These are phyloP conservation scores for Zychaea mexicana DNA, from an alignment of 371 early-diverging fungal species.

Conservation along the genomic window DNA sequence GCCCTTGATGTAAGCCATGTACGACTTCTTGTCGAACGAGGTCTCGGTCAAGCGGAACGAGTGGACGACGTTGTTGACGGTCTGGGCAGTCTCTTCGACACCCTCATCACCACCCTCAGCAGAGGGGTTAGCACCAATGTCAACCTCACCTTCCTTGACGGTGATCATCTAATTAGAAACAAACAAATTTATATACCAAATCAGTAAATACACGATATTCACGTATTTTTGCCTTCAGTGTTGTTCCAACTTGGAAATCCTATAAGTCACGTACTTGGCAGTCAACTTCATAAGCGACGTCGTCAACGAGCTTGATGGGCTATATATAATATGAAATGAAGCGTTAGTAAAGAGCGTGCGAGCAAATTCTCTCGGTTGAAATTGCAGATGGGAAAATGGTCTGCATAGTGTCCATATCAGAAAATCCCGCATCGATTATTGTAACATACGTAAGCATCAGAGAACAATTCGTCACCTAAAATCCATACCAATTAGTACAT, in stretches of 20 bases:
- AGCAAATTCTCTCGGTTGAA: too few species aligned
- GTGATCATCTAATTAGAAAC: conserved; percentile 54
- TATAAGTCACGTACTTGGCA: conserved; percentile 51
- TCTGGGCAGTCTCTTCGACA: conserved; percentile 57
- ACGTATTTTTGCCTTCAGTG: too few species aligned
- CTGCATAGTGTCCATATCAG: not conserved
- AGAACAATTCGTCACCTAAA: conserved; percentile 88
- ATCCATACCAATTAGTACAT: not conserved
- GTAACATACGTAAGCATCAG: conserved; percentile 79
- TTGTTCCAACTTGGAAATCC: not conserved
- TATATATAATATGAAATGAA: conserved; percentile 9
- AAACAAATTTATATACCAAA: not conserved
- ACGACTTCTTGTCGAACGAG: conserved; percentile 91
- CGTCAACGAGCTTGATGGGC: conserved; percentile 69
- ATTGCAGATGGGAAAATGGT: not conserved
- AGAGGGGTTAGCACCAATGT: conserved; percentile 95
- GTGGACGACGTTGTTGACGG: conserved; percentile 90
- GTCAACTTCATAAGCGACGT: conserved; percentile 80
- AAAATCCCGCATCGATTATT: too few species aligned
- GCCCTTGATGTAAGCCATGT: conserved; percentile 91
- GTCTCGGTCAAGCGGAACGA: conserved; percentile 78
- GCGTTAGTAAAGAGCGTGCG: not conserved
- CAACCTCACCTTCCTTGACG: conserved; percentile 71
- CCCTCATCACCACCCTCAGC: conserved; percentile 82
- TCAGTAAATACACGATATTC: not conserved